phyloP scores from a whole-genome alignment of 495 filamentous ascomycete genomes.

The Neurospora sp. region DNA sequence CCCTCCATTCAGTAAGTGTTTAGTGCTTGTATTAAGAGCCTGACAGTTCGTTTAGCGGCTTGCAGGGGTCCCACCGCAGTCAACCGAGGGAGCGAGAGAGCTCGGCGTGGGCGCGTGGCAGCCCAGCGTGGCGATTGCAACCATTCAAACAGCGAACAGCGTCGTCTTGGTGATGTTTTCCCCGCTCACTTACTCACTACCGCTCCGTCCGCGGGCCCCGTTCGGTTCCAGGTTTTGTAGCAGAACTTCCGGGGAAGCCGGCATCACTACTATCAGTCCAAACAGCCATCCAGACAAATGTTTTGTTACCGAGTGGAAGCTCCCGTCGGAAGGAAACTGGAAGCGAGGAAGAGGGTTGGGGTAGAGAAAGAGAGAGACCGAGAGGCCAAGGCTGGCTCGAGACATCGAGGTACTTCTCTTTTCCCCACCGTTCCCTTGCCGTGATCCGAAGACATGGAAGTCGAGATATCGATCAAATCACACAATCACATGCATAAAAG shows the following conservation, averaged over 20 bases:
- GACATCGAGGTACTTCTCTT: background rate
- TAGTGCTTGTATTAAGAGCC: background rate
- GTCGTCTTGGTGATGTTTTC: background rate
- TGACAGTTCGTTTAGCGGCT: background rate
- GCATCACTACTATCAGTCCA: background rate
- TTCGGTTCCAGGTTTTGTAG: background rate
- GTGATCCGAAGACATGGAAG: slow-evolving; percentile 4
- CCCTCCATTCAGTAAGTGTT: background rate
- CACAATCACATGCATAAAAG: slow-evolving; percentile 13
- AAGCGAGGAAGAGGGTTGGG: background rate
- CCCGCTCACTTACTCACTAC: background rate
- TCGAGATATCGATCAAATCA: background rate
- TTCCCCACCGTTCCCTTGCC: slow-evolving; percentile 1
- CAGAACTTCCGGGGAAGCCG: background rate
- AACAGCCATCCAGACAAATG: background rate
- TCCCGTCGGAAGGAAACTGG: background rate
- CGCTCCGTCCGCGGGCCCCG: background rate
- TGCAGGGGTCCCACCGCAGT: background rate
- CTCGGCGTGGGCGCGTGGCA: background rate
- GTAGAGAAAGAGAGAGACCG: background rate
- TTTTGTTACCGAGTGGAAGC: background rate
- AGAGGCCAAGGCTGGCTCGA: background rate
- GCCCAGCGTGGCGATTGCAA: background rate
- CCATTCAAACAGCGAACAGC: background rate
- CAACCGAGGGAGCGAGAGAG: background rate